These are phyloP conservation scores for Sisymbrium irio DNA, from an alignment of 345 rosid genomes.

Conservation along the genomic window DNA sequence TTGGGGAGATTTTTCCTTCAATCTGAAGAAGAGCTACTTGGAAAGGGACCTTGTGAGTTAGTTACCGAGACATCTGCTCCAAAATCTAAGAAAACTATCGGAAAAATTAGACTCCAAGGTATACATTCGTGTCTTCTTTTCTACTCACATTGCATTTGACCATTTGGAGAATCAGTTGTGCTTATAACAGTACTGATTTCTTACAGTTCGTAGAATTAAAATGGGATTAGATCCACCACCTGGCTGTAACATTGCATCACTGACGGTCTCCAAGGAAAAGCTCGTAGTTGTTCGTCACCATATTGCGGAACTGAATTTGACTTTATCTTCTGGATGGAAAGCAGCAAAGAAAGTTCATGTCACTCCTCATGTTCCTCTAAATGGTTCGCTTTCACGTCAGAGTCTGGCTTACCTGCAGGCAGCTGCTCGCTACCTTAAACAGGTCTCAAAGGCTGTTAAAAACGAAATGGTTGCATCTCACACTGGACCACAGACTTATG, in stretches of 20 bases:
- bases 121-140: not conserved
- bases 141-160: slow-evolving; percentile 9
- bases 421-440: slow-evolving; percentile 75
- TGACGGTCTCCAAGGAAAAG: slow-evolving; percentile 51
- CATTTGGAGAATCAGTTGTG: not conserved
- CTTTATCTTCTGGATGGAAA: slow-evolving; percentile 64
- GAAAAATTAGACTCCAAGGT: slow-evolving; percentile 95
- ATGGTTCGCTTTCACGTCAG: slow-evolving; percentile 70
- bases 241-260: slow-evolving; percentile 70
- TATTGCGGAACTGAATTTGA: slow-evolving; percentile 51
- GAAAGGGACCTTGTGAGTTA: slow-evolving; percentile 58
- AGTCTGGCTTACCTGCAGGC: slow-evolving; percentile 85
- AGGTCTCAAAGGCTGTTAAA: slow-evolving; percentile 76
- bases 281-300: slow-evolving; percentile 53
- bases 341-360: slow-evolving; percentile 59
- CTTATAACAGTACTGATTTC: slow-evolving; percentile 21
- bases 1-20: slow-evolving; percentile 69
- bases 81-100: slow-evolving; percentile 66
- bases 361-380: slow-evolving; percentile 54
- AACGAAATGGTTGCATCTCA: slow-evolving; percentile 61
- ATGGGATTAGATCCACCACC: slow-evolving; percentile 63
- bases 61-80: slow-evolving; percentile 59
- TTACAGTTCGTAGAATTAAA: slow-evolving; percentile 80
- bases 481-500: slow-evolving; percentile 67
- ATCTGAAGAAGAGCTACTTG: slow-evolving; percentile 84